Base-by-base conservation (phyloP, 257 asterid species). In the Lithospermum erythrorhizon region DNA sequence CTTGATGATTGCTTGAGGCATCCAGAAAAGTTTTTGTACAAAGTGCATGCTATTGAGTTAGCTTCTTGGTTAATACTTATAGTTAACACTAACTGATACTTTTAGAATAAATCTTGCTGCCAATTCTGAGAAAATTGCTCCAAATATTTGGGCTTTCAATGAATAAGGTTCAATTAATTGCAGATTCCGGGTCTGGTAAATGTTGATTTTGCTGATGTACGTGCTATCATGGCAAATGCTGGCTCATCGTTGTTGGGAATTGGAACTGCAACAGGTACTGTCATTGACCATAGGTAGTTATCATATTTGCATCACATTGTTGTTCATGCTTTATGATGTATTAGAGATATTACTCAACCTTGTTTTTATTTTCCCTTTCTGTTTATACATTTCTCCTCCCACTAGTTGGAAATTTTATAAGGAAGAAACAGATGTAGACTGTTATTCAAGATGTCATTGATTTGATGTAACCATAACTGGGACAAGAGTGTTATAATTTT, bases 121-220 rank as follows among this genome's bases (percentile, higher is more conserved):
- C 41, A 19, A 21, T 35, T 52, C 59, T 49, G 48, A 49, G 22
- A 29, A 32, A 66, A 54, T 15, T 21, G 25, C 24, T 58, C 55
- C 35, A 53, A 51, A 23, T 52, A 52, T 57, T 22, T 55, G 59
- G 55, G 53, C 29, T 6, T 51, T 25, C 47, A 23, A 32, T 52
- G 57, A 53, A 0, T 53, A 2, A 53, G 57, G 18, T 71, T 81
- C 23, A 66, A 24, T 64, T 65, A 57, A 56, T 53, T 78, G 82
- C 95, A 90, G 98, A 83, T 90, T 62, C 98, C 98, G 0, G 98
- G 98, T 60, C 79, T 90, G 58, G 98, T 87, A 4, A 90, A 90
- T 72, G 98, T 90, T 49, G 98, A 90, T 80, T 90, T 90, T 79
- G 97, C 96, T 72, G 97, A 90, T 79, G 96, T 90, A 35, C 88